Evolutionary conservation across 2,329 filamentous ascomycete species (phyloP).

Genomic region (Coccinonectria pachysandricola): DNA sequence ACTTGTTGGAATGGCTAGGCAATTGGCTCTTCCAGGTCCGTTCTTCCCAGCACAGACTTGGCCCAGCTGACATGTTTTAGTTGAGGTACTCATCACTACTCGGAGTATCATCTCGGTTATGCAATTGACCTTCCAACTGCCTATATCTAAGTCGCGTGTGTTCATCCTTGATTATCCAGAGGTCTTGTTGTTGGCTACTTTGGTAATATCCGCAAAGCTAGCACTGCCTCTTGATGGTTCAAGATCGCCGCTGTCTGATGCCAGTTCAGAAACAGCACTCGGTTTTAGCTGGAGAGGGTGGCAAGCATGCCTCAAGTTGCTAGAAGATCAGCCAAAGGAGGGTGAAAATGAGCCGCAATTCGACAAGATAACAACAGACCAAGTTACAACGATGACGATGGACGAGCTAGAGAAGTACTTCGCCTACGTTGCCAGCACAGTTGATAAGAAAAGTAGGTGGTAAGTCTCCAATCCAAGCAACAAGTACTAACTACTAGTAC

Average conservation of each 20-base stretch:
- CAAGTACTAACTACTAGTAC: too few species aligned
- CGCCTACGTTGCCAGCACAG: slow-evolving; percentile 25
- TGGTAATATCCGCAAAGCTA: slow-evolving; percentile 70
- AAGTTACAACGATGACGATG: slow-evolving; percentile 51
- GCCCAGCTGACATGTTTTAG: slow-evolving; percentile 28
- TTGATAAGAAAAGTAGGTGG: slow-evolving; percentile 24
- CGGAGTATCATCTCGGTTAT: slow-evolving; percentile 37
- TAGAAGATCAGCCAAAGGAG: slow-evolving; percentile 7
- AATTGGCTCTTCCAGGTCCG: slow-evolving; percentile 65
- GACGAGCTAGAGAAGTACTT: slow-evolving; percentile 58
- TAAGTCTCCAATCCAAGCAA: too few species aligned
- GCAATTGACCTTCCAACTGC: slow-evolving; percentile 44
- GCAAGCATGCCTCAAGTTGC: slow-evolving; percentile 38
- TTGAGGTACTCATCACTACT: slow-evolving; percentile 37
- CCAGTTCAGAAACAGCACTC: slow-evolving; percentile 7
- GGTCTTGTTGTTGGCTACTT: slow-evolving; percentile 55
- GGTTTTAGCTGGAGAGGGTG: slow-evolving; percentile 63
- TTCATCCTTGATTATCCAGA: slow-evolving; percentile 59
- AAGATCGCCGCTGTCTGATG: slow-evolving; percentile 26
- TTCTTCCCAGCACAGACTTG: slow-evolving; percentile 1
- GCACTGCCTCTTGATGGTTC: slow-evolving; percentile 62
- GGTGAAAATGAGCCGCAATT: slow-evolving; percentile 24
- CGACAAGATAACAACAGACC: slow-evolving; percentile 45
- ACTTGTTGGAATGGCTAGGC: slow-evolving; percentile 58
- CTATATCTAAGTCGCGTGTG: slow-evolving; percentile 33